Base-by-base conservation (phyloP, 371 early-diverging fungal genomes). In the Nematocida homosporus region DNA sequence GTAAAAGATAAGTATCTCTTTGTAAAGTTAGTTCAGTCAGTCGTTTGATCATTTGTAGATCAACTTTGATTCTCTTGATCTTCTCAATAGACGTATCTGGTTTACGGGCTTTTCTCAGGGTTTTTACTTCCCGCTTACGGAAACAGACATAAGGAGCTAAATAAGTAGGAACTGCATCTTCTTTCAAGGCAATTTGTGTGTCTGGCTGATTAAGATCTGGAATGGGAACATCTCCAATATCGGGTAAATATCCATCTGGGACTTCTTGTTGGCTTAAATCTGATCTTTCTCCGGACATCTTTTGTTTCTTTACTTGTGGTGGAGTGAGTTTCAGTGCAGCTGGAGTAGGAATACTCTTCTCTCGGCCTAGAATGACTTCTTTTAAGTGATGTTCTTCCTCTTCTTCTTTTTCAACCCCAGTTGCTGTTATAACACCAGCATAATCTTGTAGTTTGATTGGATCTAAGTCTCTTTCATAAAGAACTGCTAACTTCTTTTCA, bases 301-400 rank as follows among this genome's bases (percentile, higher is more conserved):
- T 40, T 35, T 59, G 32, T 61, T 32, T 59, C 40, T 72, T 72
- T 27, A 68, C 37, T 56, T 48, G 40, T 10, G 41, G 59, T 34
- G 34, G 29, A 3, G 18, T 20, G 2, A 37, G 4, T 48, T 59
- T 68, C 10, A 40, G 32, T 8, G 56, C 50, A 23, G 32, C 4
- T 18, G 75, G 75, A 34, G 52, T 72, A 8, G 75, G 75, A n/a
- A 77, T 77, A 54, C 44, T 53, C n/a, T 34, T 34, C 29, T 27
- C 60, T 27, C 77, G 16, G n/a, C 77, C 40, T 2, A 54, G 37
- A n/a, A 77, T 38, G 13, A 77, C 54, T 42, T 67, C 59, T 44
- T 77, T 77, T 35, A 77, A 48, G 41, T 77, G 77, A 54, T 65
- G 65, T 41, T 77, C 77, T 56, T 77, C 66, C 57, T 77, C 77